Evolutionary conservation across 805 yeast genomes (phyloP).

Genomic region (Lachancea mirantina): DNA sequence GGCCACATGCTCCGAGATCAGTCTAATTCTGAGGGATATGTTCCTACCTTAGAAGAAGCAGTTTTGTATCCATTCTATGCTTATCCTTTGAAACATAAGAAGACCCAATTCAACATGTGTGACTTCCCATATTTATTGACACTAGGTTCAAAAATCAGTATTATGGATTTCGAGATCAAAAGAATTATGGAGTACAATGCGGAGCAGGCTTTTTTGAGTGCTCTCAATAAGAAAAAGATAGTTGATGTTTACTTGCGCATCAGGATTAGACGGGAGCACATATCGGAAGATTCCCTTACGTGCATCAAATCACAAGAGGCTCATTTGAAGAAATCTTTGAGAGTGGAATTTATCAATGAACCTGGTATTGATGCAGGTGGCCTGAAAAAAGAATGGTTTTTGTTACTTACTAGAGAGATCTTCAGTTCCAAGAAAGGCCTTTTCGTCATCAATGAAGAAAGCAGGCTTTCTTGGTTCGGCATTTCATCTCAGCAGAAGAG

Average conservation of each 20-base stretch:
- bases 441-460: constrained; percentile 59
- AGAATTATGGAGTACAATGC: constrained; percentile 80
- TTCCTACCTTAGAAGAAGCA: constrained; percentile 2
- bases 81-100: neutral
- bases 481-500: constrained; percentile 29
- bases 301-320: constrained; percentile 47
- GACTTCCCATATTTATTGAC: constrained; percentile 78
- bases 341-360: constrained; percentile 76
- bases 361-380: constrained; percentile 98
- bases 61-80: constrained; percentile 2
- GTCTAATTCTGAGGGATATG: neutral
- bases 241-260: constrained; percentile 65
- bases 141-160: constrained; percentile 71
- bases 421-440: constrained; percentile 64
- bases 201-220: constrained; percentile 77
- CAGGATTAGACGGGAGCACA: constrained; percentile 55
- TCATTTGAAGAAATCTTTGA: constrained; percentile 66
- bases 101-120: constrained; percentile 53
- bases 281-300: constrained; percentile 69
- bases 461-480: constrained; percentile 71
- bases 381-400: constrained; percentile 88
- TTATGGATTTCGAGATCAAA: constrained; percentile 75
- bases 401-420: constrained; percentile 59
- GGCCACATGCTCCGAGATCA: neutral
- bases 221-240: constrained; percentile 54